phyloP scores from a whole-genome alignment of 352 stramenopile species.

The Globisporangium alternatum region DNA sequence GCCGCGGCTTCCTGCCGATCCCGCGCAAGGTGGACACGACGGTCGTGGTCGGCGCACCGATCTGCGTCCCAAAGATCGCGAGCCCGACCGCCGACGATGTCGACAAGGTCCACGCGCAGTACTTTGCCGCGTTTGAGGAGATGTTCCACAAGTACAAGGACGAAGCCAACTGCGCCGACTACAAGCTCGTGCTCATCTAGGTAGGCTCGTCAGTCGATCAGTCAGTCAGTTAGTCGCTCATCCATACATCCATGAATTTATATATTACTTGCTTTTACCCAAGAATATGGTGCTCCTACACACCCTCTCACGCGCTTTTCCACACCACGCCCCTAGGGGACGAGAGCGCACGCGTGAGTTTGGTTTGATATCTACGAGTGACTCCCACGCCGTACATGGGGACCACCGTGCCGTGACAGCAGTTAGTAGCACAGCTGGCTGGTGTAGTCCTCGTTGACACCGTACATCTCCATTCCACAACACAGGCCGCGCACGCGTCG shows the following conservation, averaged over 20 bases:
- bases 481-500: background rate
- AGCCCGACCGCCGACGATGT: constrained; percentile 54
- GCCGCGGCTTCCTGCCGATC: constrained; percentile 60
- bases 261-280: background rate
- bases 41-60: constrained; percentile 60
- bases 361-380: background rate
- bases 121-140: constrained; percentile 48
- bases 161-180: constrained; percentile 67
- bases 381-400: background rate
- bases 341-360: background rate
- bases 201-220: background rate
- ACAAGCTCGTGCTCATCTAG: constrained; percentile 64
- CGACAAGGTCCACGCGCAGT: constrained; percentile 56
- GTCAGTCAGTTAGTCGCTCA: background rate
- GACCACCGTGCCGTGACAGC: too few species aligned
- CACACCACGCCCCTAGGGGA: background rate
- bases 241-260: constrained; percentile 2
- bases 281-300: background rate
- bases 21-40: constrained; percentile 59
- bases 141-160: constrained; percentile 79
- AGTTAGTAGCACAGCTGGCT: too few species aligned
- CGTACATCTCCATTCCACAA: background rate
- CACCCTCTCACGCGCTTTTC: background rate
- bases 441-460: background rate
- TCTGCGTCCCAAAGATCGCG: constrained; percentile 46